A percentile compares a stretch with the other conserved stretches of the same genome.
Conservation (phyloP, 345 rosid species). For the Populus nigra region DNA sequence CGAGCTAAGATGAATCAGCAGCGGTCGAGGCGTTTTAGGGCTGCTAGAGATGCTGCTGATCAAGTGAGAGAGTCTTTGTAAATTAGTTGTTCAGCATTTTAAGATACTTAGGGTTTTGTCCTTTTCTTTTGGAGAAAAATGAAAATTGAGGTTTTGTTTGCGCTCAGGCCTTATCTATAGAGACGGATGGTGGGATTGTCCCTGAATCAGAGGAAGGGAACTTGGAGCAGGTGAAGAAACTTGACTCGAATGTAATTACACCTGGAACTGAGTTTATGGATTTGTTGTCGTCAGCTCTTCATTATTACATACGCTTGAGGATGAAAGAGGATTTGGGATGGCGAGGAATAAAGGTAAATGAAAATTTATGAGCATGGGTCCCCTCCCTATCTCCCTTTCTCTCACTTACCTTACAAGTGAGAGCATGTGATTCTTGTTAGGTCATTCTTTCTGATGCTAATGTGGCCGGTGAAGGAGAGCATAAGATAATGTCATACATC, state of each 20-base stretch:
- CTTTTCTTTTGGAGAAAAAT: neutral
- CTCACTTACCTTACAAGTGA: neutral
- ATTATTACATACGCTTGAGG: constrained; percentile 28
- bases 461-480: constrained; percentile 44
- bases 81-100: neutral
- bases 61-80: constrained; percentile 3
- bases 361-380: neutral
- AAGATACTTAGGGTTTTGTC: too few relatives aligned
- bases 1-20: constrained; percentile 43
- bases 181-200: neutral
- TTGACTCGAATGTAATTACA: constrained; percentile 39
- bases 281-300: constrained; percentile 31
- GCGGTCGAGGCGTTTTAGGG: constrained; percentile 30
- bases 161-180: neutral
- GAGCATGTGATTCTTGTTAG: constrained; percentile 7
- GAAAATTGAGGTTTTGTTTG: neutral
- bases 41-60: constrained; percentile 34
- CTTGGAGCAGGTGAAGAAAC: neutral
- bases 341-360: constrained; percentile 29
- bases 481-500: constrained; percentile 39
- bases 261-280: constrained; percentile 44
- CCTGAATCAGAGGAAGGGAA: neutral
- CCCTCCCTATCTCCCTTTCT: neutral
- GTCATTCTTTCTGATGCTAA: constrained; percentile 38
- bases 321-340: constrained; percentile 31